Conservation (phyloP, 129 eudicot species). For the Saposhnikovia divaricata region DNA sequence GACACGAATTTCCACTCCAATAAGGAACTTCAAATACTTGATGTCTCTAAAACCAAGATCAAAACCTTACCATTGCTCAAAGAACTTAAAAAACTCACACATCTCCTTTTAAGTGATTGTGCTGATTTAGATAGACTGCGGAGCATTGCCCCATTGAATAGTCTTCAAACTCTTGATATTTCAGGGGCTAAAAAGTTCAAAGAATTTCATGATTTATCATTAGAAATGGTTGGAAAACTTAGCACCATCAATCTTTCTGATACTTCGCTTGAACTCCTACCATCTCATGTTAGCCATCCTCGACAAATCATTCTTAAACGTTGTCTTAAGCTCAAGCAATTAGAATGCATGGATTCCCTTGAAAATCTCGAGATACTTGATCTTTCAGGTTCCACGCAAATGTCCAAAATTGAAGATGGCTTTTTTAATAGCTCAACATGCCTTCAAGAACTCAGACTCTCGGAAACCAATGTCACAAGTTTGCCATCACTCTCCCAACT, state of each 20-base stretch:
- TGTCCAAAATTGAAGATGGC: slow-evolving; percentile 9
- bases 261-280: slow-evolving; percentile 25
- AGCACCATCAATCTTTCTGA: slow-evolving; percentile 31
- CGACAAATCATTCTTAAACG: slow-evolving; percentile 22
- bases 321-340: slow-evolving; percentile 19
- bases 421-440: slow-evolving; percentile 23
- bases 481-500: slow-evolving; percentile 34
- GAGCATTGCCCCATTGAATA: slow-evolving; percentile 22
- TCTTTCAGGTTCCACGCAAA: slow-evolving; percentile 32
- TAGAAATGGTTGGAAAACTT: slow-evolving; percentile 25
- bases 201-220: slow-evolving; percentile 30
- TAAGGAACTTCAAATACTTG: slow-evolving; percentile 18
- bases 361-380: slow-evolving; percentile 36
- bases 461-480: slow-evolving; percentile 23
- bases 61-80: slow-evolving; percentile 10
- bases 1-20: slow-evolving; percentile 1
- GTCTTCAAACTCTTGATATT: slow-evolving; percentile 44
- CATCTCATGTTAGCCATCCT: slow-evolving; percentile 31
- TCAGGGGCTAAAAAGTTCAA: slow-evolving; percentile 25
- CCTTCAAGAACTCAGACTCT: slow-evolving; percentile 38
- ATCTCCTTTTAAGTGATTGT: slow-evolving; percentile 29
- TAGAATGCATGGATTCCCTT: slow-evolving; percentile 17
- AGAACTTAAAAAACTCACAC: slow-evolving; percentile 3
- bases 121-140: slow-evolving; percentile 31
- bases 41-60: slow-evolving; percentile 7